Evolutionary conservation across 768 basidiomycete species (phyloP), one percentile per base, ranked within the genome.

Genomic region (Artomyces pyxidatus): DNA sequence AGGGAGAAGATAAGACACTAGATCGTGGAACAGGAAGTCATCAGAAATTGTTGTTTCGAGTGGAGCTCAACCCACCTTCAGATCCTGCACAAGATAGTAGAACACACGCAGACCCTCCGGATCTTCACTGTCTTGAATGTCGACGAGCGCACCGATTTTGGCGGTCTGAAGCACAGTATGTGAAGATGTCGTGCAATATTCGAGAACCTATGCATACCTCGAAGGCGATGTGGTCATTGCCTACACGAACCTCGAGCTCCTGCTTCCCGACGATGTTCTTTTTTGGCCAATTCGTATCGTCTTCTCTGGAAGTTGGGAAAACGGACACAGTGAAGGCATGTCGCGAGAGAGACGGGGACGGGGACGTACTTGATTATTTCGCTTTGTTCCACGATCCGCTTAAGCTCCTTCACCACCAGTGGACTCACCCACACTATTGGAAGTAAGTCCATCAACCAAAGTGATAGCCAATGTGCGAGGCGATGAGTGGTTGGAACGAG

Each of bases 241-340:
- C 94, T 42, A 96, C 65, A 45, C 92, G 81, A 50, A 98, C 90
- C 68, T 99, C 96, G 32, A 99, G 77, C 67, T 98, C 95, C 65
- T 99, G 96, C 70, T 95, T 93, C 41, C 96, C 96, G 23, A 97
- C 93, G 26, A 97, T 93, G 65, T 95, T 95, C 74, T 96, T 97
- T 71, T 97, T 96, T 4, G 96, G 96, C 96, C 96, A 99, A 60
- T 91, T 88, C 1, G 83, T 77, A 70, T 99, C 96, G 63, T 99
- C 96, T 77, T 99, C 96, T 72, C 94, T 98, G 68, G 21, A 23
- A 39, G 27, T 47, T 6, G 29, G 38, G 47, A 9, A 48, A n/a
- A 14, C 35, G 16, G 6, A 23, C 25, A 29, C 16, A 45, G 39
- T 25, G 7, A 11, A 47, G 39, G 22, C 19, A 23, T 21, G 1